Conservation (phyloP, 371 early-diverging fungal genomes). For the Saksenaea oblongispora region DNA sequence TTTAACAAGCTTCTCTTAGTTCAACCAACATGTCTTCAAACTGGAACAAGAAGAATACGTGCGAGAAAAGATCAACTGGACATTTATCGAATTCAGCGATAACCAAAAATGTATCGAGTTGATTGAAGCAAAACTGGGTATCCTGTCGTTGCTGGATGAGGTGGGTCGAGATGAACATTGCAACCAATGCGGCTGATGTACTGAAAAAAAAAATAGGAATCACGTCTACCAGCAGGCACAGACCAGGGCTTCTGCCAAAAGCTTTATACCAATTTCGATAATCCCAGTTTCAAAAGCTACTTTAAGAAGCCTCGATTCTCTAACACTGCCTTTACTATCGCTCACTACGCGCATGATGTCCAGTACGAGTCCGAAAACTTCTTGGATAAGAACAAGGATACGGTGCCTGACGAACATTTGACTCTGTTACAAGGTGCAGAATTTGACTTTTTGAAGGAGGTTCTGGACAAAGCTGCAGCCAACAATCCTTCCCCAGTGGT, state of each 20-base stretch:
- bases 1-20: constrained; percentile 30
- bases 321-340: constrained; percentile 77
- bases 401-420: constrained; percentile 91
- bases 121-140: constrained; percentile 95
- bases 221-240: constrained; percentile 89
- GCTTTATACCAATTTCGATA: constrained; percentile 80
- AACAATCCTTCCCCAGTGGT: constrained; percentile 45
- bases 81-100: constrained; percentile 96
- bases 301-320: constrained; percentile 92
- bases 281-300: constrained; percentile 68
- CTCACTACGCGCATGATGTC: constrained; percentile 93
- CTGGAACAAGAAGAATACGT: constrained; percentile 96
- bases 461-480: constrained; percentile 58
- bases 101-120: constrained; percentile 98
- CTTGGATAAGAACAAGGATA: constrained; percentile 98
- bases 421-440: constrained; percentile 69
- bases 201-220: constrained; percentile 44
- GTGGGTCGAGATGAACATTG: constrained; percentile 38
- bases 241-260: constrained; percentile 84
- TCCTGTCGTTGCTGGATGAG: constrained; percentile 95
- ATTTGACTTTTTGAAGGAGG: constrained; percentile 76
- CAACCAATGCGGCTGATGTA: background rate
- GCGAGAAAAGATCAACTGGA: constrained; percentile 91
- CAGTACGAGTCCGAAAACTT: constrained; percentile 92
- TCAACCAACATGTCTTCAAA: constrained; percentile 74